Evolutionary conservation across 208 protist species (phyloP), one percentile per base, ranked within the genome.

Genomic region (Acanthamoeba royreba): DNA sequence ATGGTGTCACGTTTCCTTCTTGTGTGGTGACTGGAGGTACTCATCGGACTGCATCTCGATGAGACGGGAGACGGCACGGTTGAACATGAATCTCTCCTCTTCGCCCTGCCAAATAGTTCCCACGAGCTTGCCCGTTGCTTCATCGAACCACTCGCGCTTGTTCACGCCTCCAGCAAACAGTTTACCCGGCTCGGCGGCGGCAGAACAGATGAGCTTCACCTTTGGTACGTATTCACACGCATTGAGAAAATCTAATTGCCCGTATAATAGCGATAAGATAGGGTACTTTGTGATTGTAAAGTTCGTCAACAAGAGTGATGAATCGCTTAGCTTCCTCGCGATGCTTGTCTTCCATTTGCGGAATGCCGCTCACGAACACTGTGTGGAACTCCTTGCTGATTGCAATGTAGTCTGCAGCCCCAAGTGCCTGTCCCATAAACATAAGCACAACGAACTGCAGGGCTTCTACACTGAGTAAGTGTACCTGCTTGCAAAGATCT

Each of bases 1-100:
- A n/a, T n/a, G n/a, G n/a, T n/a, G n/a, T n/a, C 66, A 85, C 3
- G 43, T 45, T 42, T 85, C 74, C 22, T 85, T 85, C 83, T 90
- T 93, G 61, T 77, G 88, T 13, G 58, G 88, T 15, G 49, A 63
- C 53, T 93, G 43, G 61, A 97, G 77, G 77, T 97, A 97, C 38
- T 94, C 35, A 7, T 95, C 74, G 25, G 94, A 95, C 87, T 96
- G 95, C 96, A 97, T 97, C 81, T 97, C 97, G 17, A 94, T 93
- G 9, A 97, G 46, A 15, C 97, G 35, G 5, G 94, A 96, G 17
- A 96, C 95, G 28, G 94, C 91, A 63, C 96, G 85, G 31, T 93
- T 74, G 83, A 96, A 97, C 45, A 95, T 95, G 63, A 97, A 97
- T 19, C 77, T 72, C 77, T 97, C 96, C 61, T 97, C 96, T 63